Evolutionary conservation across 306 rosid genomes (phyloP).

Genomic region (Dryas drummondii): DNA sequence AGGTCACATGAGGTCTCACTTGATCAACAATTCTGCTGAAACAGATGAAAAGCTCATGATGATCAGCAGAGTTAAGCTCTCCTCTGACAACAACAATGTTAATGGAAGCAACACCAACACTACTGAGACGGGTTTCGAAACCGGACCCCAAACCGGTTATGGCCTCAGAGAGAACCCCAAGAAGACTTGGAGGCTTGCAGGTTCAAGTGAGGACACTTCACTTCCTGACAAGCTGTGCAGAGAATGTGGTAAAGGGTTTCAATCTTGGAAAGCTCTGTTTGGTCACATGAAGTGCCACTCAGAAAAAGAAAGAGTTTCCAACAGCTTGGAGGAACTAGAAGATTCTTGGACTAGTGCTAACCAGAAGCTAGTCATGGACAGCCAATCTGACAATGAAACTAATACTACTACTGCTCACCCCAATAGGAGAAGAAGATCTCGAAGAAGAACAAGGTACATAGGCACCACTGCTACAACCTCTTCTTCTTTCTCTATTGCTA

Average conservation of each 20-base stretch:
- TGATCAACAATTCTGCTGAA: slow-evolving; percentile 40
- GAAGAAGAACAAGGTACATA: slow-evolving; percentile 55
- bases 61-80: slow-evolving; percentile 25
- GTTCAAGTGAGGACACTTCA: slow-evolving; percentile 45
- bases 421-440: slow-evolving; percentile 51
- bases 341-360: slow-evolving; percentile 57
- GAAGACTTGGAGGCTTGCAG: slow-evolving; percentile 64
- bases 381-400: slow-evolving; percentile 72
- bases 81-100: slow-evolving; percentile 37
- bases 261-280: slow-evolving; percentile 78
- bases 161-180: slow-evolving; percentile 81
- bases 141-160: slow-evolving; percentile 45
- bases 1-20: slow-evolving; percentile 95
- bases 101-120: neutral
- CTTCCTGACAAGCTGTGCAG: slow-evolving; percentile 57
- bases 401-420: slow-evolving; percentile 35
- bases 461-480: slow-evolving; percentile 32
- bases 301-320: slow-evolving; percentile 51
- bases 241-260: slow-evolving; percentile 80
- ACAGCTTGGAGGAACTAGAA: slow-evolving; percentile 46
- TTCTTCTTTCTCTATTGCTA: slow-evolving; percentile 42
- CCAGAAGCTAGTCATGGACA: slow-evolving; percentile 44
- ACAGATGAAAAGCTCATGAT: slow-evolving; percentile 34
- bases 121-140: slow-evolving; percentile 30
- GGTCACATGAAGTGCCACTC: slow-evolving; percentile 95